Conservation (phyloP, 805 yeast genomes). For the Starmerella etchellsii region DNA sequence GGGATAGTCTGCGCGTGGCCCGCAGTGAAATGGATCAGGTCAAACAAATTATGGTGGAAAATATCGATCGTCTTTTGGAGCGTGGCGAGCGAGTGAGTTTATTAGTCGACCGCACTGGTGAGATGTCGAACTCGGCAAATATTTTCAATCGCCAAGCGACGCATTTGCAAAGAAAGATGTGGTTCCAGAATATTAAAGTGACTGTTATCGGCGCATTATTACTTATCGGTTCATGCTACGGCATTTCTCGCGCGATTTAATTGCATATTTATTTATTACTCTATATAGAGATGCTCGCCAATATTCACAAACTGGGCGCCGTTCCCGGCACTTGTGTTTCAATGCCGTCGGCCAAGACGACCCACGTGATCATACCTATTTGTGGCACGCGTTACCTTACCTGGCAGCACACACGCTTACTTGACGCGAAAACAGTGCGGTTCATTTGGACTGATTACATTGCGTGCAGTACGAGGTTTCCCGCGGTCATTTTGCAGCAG, state of each 20-base stretch:
- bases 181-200: conserved; percentile 41
- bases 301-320: too few relatives aligned
- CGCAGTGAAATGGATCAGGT: conserved; percentile 48
- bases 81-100: conserved; percentile 66
- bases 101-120: conserved; percentile 67
- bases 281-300: too few relatives aligned
- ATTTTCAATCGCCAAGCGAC: conserved; percentile 60
- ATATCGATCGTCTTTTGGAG: conserved; percentile 55
- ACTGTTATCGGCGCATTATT: not conserved
- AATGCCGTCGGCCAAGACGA: too few relatives aligned
- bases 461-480: too few relatives aligned
- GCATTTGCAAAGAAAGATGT: conserved; percentile 48
- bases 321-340: too few relatives aligned
- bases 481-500: too few relatives aligned
- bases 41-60: conserved; percentile 55
- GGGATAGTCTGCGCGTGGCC: conserved; percentile 23
- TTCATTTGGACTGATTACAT: too few relatives aligned
- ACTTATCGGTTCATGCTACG: not conserved
- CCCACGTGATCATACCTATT: too few relatives aligned
- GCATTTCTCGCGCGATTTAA: not conserved
- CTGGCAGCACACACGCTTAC: too few relatives aligned
- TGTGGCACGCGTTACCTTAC: too few relatives aligned
- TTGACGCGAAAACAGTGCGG: too few relatives aligned
- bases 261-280: not conserved
- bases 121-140: conserved; percentile 51